phyloP scores from a whole-genome alignment of 2,329 filamentous ascomycete species.

The Sclerotiophoma versabilis region DNA sequence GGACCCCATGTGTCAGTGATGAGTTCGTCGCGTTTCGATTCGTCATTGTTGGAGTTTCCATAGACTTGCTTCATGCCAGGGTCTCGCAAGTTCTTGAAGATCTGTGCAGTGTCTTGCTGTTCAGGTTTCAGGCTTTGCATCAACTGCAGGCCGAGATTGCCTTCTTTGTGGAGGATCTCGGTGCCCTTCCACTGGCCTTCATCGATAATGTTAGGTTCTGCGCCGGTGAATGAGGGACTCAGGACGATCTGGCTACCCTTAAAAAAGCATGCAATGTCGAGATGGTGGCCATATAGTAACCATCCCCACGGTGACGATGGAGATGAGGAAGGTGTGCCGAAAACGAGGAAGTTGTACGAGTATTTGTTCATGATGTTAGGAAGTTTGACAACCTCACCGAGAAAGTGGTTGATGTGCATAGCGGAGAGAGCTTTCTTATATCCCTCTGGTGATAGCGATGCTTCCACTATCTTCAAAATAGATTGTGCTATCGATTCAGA shows the following conservation, averaged over 20 bases:
- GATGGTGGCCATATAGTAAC: constrained; percentile 79
- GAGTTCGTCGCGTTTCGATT: constrained; percentile 46
- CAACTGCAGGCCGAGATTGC: constrained; percentile 67
- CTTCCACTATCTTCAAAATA: constrained; percentile 63
- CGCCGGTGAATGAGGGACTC: constrained; percentile 79
- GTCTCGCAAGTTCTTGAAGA: constrained; percentile 68
- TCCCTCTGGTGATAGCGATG: constrained; percentile 71
- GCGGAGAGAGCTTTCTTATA: constrained; percentile 73
- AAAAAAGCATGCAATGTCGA: constrained; percentile 76
- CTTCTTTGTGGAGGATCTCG: constrained; percentile 70
- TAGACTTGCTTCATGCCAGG: constrained; percentile 65
- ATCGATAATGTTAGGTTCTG: constrained; percentile 79
- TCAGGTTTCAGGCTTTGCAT: constrained; percentile 68
- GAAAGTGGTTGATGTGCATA: constrained; percentile 78
- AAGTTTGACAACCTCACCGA: constrained; percentile 70
- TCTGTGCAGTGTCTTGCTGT: constrained; percentile 60
- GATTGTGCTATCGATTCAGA: constrained; percentile 43
- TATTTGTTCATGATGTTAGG: constrained; percentile 73
- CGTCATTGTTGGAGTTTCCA: constrained; percentile 35
- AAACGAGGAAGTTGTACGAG: constrained; percentile 78
- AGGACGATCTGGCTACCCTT: constrained; percentile 70
- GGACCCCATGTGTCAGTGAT: constrained; percentile 74
- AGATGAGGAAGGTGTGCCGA: constrained; percentile 65
- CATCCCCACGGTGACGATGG: constrained; percentile 70
- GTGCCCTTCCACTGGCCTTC: constrained; percentile 68